A percentile compares a stretch with the other conserved stretches of the same genome.
These are phyloP conservation scores for Bipolaris victoriae DNA, from an alignment of 2,329 filamentous ascomycete species.

Conservation along the genomic window DNA sequence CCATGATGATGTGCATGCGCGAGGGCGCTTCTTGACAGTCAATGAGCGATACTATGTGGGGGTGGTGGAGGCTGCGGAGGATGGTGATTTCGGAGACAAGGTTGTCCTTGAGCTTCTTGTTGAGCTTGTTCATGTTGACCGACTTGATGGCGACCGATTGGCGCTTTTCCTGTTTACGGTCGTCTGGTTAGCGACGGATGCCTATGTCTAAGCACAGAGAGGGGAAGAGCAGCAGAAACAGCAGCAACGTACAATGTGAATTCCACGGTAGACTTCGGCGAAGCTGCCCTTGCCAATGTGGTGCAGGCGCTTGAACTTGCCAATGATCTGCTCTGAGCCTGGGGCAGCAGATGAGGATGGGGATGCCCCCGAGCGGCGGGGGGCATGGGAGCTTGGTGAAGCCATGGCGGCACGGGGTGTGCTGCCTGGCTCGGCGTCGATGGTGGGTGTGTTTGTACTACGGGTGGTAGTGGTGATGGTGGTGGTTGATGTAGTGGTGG, in stretches of 20 bases:
- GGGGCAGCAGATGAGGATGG: constrained; percentile 37
- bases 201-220: neutral
- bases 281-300: constrained; percentile 98
- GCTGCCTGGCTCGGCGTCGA: constrained; percentile 32
- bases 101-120: constrained; percentile 96
- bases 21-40: constrained; percentile 86
- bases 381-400: constrained; percentile 38
- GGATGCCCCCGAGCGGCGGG: constrained; percentile 47
- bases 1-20: constrained; percentile 97
- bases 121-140: constrained; percentile 86
- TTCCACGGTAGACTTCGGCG: constrained; percentile 89
- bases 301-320: constrained; percentile 80
- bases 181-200: constrained; percentile 22
- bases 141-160: constrained; percentile 95
- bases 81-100: constrained; percentile 95
- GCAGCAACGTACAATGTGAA: constrained; percentile 69
- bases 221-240: neutral
- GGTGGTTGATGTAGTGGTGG: neutral
- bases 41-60: constrained; percentile 95
- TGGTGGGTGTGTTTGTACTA: constrained; percentile 11
- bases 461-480: neutral
- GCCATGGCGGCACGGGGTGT: constrained; percentile 46
- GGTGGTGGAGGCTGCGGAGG: constrained; percentile 89
- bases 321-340: constrained; percentile 57
- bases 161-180: constrained; percentile 67